phyloP scores from a whole-genome alignment of 768 basidiomycete species.

The Podaxis mareebaensis region DNA sequence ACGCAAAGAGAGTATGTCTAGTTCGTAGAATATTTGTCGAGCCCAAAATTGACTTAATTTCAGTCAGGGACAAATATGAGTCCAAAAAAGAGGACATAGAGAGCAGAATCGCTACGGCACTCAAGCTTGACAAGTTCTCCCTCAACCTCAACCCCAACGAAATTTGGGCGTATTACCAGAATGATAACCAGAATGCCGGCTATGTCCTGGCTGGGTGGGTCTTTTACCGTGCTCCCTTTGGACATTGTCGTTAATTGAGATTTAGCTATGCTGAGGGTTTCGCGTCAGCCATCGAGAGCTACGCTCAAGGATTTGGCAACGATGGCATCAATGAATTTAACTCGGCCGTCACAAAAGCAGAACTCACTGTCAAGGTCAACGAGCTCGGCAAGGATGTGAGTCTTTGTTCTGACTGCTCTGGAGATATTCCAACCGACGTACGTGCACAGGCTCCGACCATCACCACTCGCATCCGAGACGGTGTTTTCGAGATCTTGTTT shows the following conservation, averaged over 20 bases:
- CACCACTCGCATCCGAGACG: slow-evolving; percentile 36
- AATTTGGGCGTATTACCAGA: slow-evolving; percentile 35
- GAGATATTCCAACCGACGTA: background rate
- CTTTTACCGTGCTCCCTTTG: background rate
- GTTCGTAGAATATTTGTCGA: background rate
- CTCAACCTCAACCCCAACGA: slow-evolving; percentile 37
- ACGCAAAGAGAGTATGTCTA: slow-evolving; percentile 35
- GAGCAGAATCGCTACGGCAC: slow-evolving; percentile 28
- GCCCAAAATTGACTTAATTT: background rate
- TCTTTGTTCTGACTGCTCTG: background rate
- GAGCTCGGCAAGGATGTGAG: slow-evolving; percentile 29
- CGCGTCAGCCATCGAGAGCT: slow-evolving; percentile 30
- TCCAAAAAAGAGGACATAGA: slow-evolving; percentile 35
- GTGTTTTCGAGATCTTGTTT: slow-evolving; percentile 42
- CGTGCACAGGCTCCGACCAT: slow-evolving; percentile 30
- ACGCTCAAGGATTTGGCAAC: slow-evolving; percentile 33
- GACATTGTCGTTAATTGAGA: background rate
- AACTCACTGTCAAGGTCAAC: slow-evolving; percentile 35
- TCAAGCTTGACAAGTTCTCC: slow-evolving; percentile 21
- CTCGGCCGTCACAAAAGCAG: slow-evolving; percentile 33
- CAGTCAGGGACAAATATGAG: slow-evolving; percentile 42
- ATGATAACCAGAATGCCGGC: slow-evolving; percentile 20
- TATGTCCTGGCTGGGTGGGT: slow-evolving; percentile 23
- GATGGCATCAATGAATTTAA: slow-evolving; percentile 39
- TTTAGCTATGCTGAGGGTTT: slow-evolving; percentile 39